These are phyloP conservation scores for Naegleria gruberi DNA, from an alignment of 208 protist genomes.

Conservation along the genomic window DNA sequence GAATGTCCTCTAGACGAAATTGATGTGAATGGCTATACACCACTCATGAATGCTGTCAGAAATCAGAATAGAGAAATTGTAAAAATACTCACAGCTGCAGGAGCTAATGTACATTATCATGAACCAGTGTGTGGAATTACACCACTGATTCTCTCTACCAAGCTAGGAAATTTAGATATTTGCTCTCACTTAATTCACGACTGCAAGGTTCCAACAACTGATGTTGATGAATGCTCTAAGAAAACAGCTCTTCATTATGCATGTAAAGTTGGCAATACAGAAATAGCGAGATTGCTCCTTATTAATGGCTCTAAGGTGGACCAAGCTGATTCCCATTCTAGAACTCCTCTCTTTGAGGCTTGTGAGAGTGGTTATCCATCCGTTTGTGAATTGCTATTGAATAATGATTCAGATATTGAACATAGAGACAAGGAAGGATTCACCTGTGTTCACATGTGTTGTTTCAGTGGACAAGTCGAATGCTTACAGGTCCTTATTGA, in stretches of 20 bases:
- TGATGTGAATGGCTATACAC: not conserved
- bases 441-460: not conserved
- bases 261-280: not conserved
- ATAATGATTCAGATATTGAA: not conserved
- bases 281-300: not conserved
- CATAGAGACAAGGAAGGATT: not conserved
- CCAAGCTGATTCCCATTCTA: not conserved
- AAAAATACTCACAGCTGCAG: not conserved
- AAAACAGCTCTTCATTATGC: constrained; percentile 17
- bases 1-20: not conserved
- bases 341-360: constrained; percentile 23
- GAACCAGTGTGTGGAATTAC: not conserved
- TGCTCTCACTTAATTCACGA: not conserved
- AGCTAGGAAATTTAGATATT: constrained; percentile 15
- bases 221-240: not conserved
- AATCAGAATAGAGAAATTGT: not conserved
- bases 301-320: not conserved
- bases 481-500: not conserved
- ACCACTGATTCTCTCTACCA: not conserved
- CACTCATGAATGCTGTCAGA: not conserved
- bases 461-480: not conserved
- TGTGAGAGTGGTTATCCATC: not conserved
- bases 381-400: not conserved
- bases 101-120: not conserved
- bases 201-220: not conserved